Percentiles rank a stretch among this genome's conserved stretches.
Conservation (phyloP, 345 rosid species). For the Punica granatum region DNA sequence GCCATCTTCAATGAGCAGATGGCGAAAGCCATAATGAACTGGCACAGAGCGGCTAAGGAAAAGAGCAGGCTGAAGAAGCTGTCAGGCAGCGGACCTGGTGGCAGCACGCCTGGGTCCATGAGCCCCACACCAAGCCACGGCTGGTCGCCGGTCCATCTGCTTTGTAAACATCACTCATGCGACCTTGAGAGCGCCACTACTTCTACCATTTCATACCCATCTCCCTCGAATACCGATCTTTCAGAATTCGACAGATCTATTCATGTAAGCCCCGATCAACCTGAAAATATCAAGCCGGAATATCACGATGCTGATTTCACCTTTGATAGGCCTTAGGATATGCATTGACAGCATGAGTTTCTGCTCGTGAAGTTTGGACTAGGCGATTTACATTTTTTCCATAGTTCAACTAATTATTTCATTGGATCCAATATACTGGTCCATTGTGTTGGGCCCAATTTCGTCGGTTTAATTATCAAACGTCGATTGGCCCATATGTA, state of each 20-base stretch:
- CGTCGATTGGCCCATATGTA: no score
- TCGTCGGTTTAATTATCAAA: neutral
- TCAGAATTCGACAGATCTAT: neutral
- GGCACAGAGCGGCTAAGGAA: constrained; percentile 34
- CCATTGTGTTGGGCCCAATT: neutral
- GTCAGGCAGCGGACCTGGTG: constrained; percentile 3
- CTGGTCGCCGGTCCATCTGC: constrained; percentile 29
- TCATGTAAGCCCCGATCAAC: neutral
- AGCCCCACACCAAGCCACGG: constrained; percentile 25
- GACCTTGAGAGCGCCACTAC: constrained; percentile 21
- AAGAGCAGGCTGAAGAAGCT: constrained; percentile 16
- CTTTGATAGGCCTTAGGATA: neutral
- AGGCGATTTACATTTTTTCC: neutral
- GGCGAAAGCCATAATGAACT: constrained; percentile 26
- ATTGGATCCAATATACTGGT: neutral
- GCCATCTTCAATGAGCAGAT: constrained; percentile 43
- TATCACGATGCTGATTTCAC: neutral
- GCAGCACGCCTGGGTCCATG: constrained; percentile 12
- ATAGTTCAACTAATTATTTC: neutral
- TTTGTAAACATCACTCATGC: constrained; percentile 17
- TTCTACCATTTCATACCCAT: constrained; percentile 5
- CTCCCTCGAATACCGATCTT: neutral
- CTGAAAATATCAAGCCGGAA: neutral
- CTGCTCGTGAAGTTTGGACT: neutral
- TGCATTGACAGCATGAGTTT: neutral